Percentiles rank a stretch among this genome's conserved stretches.
These are phyloP conservation scores for Phialemonium atrogriseum DNA, from an alignment of 2,329 filamentous ascomycete species.

Conservation along the genomic window DNA sequence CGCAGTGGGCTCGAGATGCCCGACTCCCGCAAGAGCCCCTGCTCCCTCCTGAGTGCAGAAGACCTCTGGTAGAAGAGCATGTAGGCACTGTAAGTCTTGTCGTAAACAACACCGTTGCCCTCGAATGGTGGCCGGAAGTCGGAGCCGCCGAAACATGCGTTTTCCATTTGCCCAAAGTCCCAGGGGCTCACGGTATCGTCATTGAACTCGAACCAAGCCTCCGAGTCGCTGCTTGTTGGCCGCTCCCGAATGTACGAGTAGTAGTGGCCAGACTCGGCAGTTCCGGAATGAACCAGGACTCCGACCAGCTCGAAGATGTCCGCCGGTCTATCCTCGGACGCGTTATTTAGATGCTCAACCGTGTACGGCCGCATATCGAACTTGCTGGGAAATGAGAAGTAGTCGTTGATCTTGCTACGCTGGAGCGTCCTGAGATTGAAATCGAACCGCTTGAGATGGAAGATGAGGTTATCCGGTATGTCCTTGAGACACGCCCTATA, in stretches of 20 bases:
- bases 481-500: conserved; percentile 85
- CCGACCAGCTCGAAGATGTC: conserved; percentile 94
- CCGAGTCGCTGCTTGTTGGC: conserved; percentile 39
- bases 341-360: conserved; percentile 69
- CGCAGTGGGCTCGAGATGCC: conserved; percentile 31
- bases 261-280: conserved; percentile 91
- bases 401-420: conserved; percentile 90
- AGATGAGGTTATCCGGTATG: conserved; percentile 87
- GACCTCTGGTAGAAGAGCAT: conserved; percentile 95
- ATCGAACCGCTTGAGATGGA: conserved; percentile 85
- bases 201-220: conserved; percentile 85
- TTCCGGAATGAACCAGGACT: conserved; percentile 86
- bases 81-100: conserved; percentile 81
- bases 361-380: conserved; percentile 90
- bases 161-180: conserved; percentile 64
- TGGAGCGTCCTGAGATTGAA: conserved; percentile 71
- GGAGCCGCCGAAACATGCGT: conserved; percentile 70
- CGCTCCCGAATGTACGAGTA: conserved; percentile 91
- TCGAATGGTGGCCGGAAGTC: conserved; percentile 45
- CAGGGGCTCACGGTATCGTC: conserved; percentile 75
- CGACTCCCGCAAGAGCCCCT: conserved; percentile 32
- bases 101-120: conserved; percentile 37
- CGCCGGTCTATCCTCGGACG: conserved; percentile 42
- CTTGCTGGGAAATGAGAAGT: conserved; percentile 75
- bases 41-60: conserved; percentile 50